Conservation (phyloP, 345 rosid species). For the Lepidium aucheri region DNA sequence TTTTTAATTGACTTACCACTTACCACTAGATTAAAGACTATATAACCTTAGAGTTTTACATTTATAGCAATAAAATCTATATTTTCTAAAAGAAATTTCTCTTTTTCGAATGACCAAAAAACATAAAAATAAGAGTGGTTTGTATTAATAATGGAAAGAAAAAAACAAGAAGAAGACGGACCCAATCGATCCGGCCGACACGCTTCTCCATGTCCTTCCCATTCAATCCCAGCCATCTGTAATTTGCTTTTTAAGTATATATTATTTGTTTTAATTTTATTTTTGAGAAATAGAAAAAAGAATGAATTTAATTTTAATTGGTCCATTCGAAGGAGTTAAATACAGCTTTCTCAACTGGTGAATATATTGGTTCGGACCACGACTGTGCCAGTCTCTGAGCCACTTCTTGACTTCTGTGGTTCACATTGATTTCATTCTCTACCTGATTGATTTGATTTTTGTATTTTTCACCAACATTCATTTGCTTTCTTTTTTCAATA, state of each 20-base stretch:
- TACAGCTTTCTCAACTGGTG: constrained; percentile 21
- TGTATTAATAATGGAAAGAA: not conserved
- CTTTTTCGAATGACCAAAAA: not conserved
- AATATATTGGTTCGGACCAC: constrained; percentile 24
- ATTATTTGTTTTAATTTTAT: not conserved
- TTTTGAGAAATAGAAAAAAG: not conserved
- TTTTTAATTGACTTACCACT: too few relatives aligned
- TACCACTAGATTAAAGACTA: too few relatives aligned
- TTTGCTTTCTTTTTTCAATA: not conserved
- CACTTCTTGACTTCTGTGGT: constrained; percentile 19
- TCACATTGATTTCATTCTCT: constrained; percentile 10
- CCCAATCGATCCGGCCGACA: constrained; percentile 48
- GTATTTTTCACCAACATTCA: not conserved
- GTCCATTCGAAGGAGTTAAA: constrained; percentile 2
- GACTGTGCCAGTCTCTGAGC: constrained; percentile 23
- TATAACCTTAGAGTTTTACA: not conserved
- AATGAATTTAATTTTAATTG: not conserved
- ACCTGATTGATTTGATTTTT: constrained; percentile 21
- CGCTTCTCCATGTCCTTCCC: constrained; percentile 32
- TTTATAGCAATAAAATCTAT: not conserved
- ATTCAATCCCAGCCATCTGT: constrained; percentile 9
- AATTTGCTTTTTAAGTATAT: not conserved
- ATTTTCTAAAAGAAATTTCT: not conserved
- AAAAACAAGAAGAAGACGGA: constrained; percentile 9
- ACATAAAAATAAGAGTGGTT: not conserved